Conservation (phyloP, 176 grass and related monocot genomes). For the Aegilops tauschii region DNA sequence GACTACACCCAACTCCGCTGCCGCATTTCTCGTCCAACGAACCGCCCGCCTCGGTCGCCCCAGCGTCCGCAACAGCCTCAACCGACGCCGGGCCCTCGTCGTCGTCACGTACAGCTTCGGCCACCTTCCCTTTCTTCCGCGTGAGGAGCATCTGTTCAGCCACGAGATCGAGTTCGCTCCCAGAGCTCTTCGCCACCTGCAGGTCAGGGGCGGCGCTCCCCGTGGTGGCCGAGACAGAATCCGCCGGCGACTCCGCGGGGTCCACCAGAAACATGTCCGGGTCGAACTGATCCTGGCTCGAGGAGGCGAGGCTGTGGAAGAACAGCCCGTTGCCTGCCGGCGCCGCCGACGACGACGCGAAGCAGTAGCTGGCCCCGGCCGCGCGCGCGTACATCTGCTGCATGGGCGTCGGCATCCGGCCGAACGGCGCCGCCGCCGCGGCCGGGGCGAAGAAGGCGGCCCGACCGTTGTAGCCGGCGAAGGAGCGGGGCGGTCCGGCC, state of each 20-base stretch:
- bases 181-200: too few relatives aligned
- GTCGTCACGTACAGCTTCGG: neutral
- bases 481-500: neutral
- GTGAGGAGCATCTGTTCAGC: neutral
- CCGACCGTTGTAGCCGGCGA: neutral
- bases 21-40: neutral
- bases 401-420: neutral
- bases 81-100: neutral
- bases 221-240: neutral
- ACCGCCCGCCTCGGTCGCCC: neutral
- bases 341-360: neutral
- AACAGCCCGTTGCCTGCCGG: neutral
- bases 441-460: neutral
- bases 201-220: neutral
- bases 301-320: neutral
- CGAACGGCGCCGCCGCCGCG: neutral
- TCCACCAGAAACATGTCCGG: constrained; percentile 39
- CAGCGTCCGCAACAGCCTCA: neutral
- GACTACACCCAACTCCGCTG: neutral
- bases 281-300: constrained; percentile 21
- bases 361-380: neutral
- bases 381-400: neutral
- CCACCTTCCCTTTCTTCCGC: neutral
- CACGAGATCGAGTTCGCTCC: neutral
- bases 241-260: neutral